A percentile compares a stretch with the other conserved stretches of the same genome.
phyloP scores from a whole-genome alignment of 768 basidiomycete genomes.

The Fomitopsis serialis region DNA sequence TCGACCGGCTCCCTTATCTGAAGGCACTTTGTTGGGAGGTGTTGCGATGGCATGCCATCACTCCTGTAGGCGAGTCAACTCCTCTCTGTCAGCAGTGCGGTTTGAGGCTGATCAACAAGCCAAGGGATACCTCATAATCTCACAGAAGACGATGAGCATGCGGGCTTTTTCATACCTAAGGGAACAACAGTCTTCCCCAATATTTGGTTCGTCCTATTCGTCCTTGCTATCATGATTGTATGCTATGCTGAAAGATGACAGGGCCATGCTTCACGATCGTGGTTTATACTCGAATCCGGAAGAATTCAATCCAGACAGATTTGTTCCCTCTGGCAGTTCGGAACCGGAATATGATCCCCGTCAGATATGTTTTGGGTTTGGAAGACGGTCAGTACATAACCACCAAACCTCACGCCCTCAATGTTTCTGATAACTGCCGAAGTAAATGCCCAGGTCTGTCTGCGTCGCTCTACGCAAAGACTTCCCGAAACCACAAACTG shows the following conservation, averaged over 20 bases:
- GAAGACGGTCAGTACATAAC: slow-evolving; percentile 20
- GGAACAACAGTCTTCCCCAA: slow-evolving; percentile 22
- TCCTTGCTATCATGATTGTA: background rate
- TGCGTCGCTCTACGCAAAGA: background rate
- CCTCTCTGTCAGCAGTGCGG: no score
- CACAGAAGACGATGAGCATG: slow-evolving; percentile 21
- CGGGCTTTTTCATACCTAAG: slow-evolving; percentile 23
- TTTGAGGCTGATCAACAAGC: no score
- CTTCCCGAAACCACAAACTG: no score
- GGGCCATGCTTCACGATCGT: slow-evolving; percentile 23
- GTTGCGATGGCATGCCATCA: slow-evolving; percentile 30
- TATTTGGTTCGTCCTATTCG: slow-evolving; percentile 15
- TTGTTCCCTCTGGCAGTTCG: slow-evolving; percentile 6
- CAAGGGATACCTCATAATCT: slow-evolving; percentile 18
- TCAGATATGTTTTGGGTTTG: slow-evolving; percentile 29
- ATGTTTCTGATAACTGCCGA: no score
- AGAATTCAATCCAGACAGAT: slow-evolving; percentile 24
- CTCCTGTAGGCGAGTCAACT: slow-evolving; percentile 24
- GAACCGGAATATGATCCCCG: slow-evolving; percentile 23
- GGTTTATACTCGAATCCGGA: slow-evolving; percentile 16
- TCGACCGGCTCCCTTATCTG: slow-evolving; percentile 15
- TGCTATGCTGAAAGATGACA: background rate
- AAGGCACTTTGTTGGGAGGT: slow-evolving; percentile 26
- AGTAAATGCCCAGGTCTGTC: slow-evolving; percentile 29
- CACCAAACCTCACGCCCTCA: no score